phyloP scores from a whole-genome alignment of 805 yeast species.

The Saccharomycopsis capsularis region DNA sequence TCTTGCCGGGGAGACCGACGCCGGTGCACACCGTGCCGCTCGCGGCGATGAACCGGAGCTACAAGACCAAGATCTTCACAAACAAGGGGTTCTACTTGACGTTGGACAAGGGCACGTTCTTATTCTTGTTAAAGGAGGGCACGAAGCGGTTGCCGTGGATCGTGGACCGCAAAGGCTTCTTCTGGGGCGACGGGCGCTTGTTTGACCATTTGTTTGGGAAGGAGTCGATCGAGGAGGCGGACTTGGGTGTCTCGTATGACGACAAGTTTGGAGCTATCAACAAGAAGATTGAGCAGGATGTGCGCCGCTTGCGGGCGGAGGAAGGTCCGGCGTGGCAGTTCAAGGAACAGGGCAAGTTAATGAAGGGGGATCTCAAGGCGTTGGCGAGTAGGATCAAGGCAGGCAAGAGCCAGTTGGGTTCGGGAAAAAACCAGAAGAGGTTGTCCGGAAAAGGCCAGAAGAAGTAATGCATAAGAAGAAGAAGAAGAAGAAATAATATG shows the following conservation, averaged over 20 bases:
- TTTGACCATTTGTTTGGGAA: slow-evolving; percentile 78
- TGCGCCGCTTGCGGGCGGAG: slow-evolving; percentile 9
- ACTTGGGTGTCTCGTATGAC: slow-evolving; percentile 58
- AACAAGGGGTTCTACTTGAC: slow-evolving; percentile 88
- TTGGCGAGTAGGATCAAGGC: slow-evolving; percentile 10
- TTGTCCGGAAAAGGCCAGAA: too few relatives aligned
- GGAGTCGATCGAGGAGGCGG: slow-evolving; percentile 70
- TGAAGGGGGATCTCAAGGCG: slow-evolving; percentile 17
- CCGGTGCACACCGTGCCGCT: slow-evolving; percentile 68
- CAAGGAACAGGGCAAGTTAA: slow-evolving; percentile 19
- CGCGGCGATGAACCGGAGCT: slow-evolving; percentile 45
- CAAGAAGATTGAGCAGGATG: slow-evolving; percentile 26
- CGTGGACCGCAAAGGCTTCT: slow-evolving; percentile 80
- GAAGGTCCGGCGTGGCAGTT: slow-evolving; percentile 20
- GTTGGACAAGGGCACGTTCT: slow-evolving; percentile 63
- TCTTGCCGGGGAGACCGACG: slow-evolving; percentile 68
- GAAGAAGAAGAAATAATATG: too few relatives aligned
- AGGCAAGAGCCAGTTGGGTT: too few relatives aligned
- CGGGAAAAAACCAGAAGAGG: too few relatives aligned
- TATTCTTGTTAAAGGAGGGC: slow-evolving; percentile 61
- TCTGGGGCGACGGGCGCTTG: slow-evolving; percentile 89
- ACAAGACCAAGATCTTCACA: slow-evolving; percentile 67
- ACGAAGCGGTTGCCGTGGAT: slow-evolving; percentile 57
- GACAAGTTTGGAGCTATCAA: slow-evolving; percentile 45
- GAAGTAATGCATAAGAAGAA: too few relatives aligned